These are phyloP conservation scores for Typha latifolia DNA, from an alignment of 176 grass and related monocot genomes.

Conservation along the genomic window DNA sequence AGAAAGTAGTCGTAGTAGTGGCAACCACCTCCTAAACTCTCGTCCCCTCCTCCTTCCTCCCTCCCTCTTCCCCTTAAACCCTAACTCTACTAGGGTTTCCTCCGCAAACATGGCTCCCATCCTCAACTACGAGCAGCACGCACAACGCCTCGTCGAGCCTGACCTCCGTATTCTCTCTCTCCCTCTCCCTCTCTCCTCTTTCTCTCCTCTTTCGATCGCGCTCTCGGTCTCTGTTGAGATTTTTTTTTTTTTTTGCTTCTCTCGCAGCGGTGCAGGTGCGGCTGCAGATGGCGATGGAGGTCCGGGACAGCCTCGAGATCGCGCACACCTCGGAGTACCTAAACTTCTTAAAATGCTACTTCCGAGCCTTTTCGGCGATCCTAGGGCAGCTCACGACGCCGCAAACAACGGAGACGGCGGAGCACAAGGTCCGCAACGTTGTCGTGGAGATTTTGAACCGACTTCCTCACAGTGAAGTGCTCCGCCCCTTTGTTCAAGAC, in stretches of 20 bases:
- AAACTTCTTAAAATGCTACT: constrained; percentile 89
- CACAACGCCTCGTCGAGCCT: constrained; percentile 74
- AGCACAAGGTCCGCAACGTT: constrained; percentile 94
- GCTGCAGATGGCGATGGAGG: constrained; percentile 85
- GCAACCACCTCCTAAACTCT: not conserved
- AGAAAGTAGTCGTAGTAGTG: too few species aligned
- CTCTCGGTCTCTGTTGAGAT: not conserved
- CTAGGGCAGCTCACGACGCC: constrained; percentile 56
- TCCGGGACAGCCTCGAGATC: constrained; percentile 87
- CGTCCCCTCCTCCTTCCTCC: not conserved
- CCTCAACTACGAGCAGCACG: constrained; percentile 88
- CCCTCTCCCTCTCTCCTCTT: not conserved
- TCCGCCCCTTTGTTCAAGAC: constrained; percentile 94
- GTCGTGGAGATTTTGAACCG: constrained; percentile 96
- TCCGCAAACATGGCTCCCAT: constrained; percentile 69
- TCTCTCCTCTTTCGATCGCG: not conserved
- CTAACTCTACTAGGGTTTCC: constrained; percentile 8
- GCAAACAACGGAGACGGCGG: constrained; percentile 55
- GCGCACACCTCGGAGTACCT: constrained; percentile 94
- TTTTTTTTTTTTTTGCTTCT: not conserved
- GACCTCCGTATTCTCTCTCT: constrained; percentile 47
- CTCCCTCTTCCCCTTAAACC: constrained; percentile 14
- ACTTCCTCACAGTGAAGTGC: constrained; percentile 95
- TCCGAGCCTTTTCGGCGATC: constrained; percentile 88
- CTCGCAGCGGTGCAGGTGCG: constrained; percentile 53